Base-by-base conservation (phyloP, 139 green algal species). In the Zygnema circumcarinatum region DNA sequence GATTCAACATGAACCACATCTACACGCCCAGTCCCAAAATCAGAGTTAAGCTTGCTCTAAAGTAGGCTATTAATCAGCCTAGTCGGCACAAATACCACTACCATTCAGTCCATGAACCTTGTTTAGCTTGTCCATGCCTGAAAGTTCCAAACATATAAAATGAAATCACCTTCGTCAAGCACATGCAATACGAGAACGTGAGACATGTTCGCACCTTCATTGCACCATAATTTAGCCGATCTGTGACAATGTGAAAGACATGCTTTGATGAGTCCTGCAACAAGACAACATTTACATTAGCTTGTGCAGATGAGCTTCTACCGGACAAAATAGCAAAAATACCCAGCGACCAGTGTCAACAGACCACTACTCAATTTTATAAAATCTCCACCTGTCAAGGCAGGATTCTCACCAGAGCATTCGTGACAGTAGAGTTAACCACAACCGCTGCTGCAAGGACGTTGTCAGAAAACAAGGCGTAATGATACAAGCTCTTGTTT, bases 171-270 rank as follows among this genome's bases (percentile, higher is more conserved):
- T n/a, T n/a, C n/a, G n/a, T n/a, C n/a, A n/a, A n/a, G n/a, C n/a
- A n/a, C n/a, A n/a, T n/a, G 47, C 7, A 62, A 62, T 7, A 62
- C 47, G 7, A 7, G 16, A 62, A 62, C 47, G 7, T 62, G 47
- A 62, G 47, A 7, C 16, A 16, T 62, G 21, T 2, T 32, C 39
- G 39, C 56, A 86, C 80, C 80, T 83, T 83, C 83, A 89, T 88
- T 25, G 84, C 84, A 2, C 38, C 76, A 35, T 83, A 67, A 67
- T 89, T 89, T 29, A 89, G 84, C 53, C 56, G 74, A 62, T 89
- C 84, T 36, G 84, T 89, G 42, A 89, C 84, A 29, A 89, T 41
- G 84, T 89, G 84, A 36, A 89, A 89, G 25, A 90, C 85, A 68
- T 88, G 85, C 36, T 73, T 56, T 73, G 33, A 62, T 38, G 85